These are phyloP conservation scores for Yamadazyma paraphyllophila DNA, from an alignment of 805 yeast genomes.

Conservation along the genomic window DNA sequence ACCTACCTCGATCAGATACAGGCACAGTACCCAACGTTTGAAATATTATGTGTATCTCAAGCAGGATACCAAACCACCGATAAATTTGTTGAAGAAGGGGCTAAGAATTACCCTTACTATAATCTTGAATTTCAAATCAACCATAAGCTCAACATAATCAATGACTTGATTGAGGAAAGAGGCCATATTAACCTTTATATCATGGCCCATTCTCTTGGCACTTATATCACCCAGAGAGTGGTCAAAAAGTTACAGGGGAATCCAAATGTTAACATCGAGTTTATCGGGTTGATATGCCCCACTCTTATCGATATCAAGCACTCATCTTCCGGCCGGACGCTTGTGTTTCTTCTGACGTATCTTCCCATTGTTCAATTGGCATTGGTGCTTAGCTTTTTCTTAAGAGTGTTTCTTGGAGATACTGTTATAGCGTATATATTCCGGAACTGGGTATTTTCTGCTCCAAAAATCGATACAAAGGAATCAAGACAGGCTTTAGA, in stretches of 20 bases:
- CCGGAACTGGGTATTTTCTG: constrained; percentile 12
- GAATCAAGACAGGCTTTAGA: constrained; percentile 18
- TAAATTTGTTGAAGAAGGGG: constrained; percentile 20
- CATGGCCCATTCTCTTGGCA: constrained; percentile 73
- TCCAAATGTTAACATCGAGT: constrained; percentile 21
- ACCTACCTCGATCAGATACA: constrained; percentile 50
- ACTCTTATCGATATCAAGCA: constrained; percentile 62
- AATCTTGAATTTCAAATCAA: constrained; percentile 54
- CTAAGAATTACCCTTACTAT: constrained; percentile 22
- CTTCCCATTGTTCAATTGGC: constrained; percentile 27
- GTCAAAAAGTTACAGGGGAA: constrained; percentile 24
- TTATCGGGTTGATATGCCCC: constrained; percentile 67
- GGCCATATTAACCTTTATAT: constrained; percentile 39
- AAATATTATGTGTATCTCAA: constrained; percentile 61
- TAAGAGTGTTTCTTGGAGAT: constrained; percentile 27
- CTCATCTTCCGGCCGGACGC: constrained; percentile 32
- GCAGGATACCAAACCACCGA: constrained; percentile 49
- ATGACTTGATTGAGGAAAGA: constrained; percentile 23
- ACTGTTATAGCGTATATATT: constrained; percentile 22
- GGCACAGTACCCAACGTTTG: constrained; percentile 41
- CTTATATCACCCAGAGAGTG: constrained; percentile 58
- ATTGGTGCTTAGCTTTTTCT: constrained; percentile 16
- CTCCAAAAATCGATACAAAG: constrained; percentile 18
- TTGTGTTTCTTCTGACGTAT: constrained; percentile 23
- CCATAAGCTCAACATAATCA: constrained; percentile 56